phyloP scores from a whole-genome alignment of 169 alveolate genomes.

The Cryptosporidium xiaoi region DNA sequence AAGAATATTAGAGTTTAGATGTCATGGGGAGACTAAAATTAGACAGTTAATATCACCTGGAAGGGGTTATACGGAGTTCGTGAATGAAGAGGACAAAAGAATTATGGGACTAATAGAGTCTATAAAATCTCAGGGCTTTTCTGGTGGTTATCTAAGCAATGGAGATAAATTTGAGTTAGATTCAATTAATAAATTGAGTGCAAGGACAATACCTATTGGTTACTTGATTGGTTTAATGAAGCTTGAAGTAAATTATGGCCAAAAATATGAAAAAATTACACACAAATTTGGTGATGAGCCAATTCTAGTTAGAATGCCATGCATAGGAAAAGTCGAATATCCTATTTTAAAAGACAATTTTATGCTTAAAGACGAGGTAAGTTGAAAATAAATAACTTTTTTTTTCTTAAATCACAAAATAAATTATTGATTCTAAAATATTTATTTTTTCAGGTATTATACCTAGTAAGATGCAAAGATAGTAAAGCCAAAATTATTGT shows the following conservation, averaged over 20 bases:
- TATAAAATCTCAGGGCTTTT: not conserved
- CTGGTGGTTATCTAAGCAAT: too few species aligned
- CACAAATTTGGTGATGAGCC: not conserved
- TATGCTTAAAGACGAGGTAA: slow-evolving; percentile 55
- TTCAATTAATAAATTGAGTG: not conserved
- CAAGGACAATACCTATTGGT: not conserved
- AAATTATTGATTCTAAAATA: not conserved
- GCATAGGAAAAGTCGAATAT: slow-evolving; percentile 36
- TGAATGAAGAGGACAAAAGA: not conserved
- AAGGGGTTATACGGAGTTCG: slow-evolving; percentile 49
- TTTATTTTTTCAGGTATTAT: slow-evolving; percentile 19
- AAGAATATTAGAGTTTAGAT: slow-evolving; percentile 17
- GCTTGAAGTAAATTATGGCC: not conserved
- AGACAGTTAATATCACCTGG: slow-evolving; percentile 42
- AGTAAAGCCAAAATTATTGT: not conserved
- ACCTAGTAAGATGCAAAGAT: slow-evolving; percentile 3
- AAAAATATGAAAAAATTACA: not conserved
- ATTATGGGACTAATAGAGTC: not conserved
- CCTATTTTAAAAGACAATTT: slow-evolving; percentile 14
- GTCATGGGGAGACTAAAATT: not conserved
- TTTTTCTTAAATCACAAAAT: not conserved
- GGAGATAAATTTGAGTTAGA: not conserved
- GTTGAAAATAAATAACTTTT: slow-evolving; percentile 1
- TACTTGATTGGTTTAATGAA: slow-evolving; percentile 16
- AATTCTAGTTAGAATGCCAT: slow-evolving; percentile 49